Conservation (phyloP, 139 green algal species). For the Pedinophyceae sp. region DNA sequence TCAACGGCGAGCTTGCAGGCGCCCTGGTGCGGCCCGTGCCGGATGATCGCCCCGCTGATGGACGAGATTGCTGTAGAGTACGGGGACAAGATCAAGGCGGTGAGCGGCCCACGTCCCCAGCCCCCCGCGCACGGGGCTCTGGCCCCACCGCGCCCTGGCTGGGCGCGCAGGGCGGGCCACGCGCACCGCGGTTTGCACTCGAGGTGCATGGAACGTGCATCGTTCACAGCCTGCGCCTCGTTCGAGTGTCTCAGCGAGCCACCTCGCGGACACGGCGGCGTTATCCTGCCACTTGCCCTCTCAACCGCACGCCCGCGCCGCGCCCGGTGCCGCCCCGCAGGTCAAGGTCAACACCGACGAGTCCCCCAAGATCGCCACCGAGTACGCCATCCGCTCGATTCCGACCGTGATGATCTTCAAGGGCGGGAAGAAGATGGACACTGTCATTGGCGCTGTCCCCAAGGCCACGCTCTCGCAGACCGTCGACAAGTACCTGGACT, state of each 20-base stretch:
- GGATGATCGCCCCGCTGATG: conserved; percentile 82
- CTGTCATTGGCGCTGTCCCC: conserved; percentile 93
- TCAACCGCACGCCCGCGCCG: too few species aligned
- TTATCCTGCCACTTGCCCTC: too few species aligned
- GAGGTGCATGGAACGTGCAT: too few species aligned
- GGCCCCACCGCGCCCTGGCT: too few species aligned
- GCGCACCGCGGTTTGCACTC: too few species aligned
- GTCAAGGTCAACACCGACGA: conserved; percentile 98
- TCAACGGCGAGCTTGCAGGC: conserved; percentile 21
- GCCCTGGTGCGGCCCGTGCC: conserved; percentile 81
- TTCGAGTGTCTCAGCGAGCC: too few species aligned
- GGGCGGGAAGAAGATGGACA: conserved; percentile 87
- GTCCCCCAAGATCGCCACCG: conserved; percentile 71
- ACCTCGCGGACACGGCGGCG: too few species aligned
- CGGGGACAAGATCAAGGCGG: conserved; percentile 34
- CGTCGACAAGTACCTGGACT: conserved; percentile 81
- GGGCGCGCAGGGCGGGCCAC: too few species aligned
- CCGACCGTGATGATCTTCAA: conserved; percentile 98
- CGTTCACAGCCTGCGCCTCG: too few species aligned
- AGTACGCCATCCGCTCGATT: conserved; percentile 92
- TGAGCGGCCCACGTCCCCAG: too few species aligned
- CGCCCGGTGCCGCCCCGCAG: too few species aligned
- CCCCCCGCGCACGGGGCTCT: too few species aligned
- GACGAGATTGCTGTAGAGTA: conserved; percentile 74
- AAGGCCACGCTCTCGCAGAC: conserved; percentile 75